Evolutionary conservation across 179 eudicot genomes (phyloP), one percentile per base, ranked within the genome.

Genomic region (Kewa caespitosa): DNA sequence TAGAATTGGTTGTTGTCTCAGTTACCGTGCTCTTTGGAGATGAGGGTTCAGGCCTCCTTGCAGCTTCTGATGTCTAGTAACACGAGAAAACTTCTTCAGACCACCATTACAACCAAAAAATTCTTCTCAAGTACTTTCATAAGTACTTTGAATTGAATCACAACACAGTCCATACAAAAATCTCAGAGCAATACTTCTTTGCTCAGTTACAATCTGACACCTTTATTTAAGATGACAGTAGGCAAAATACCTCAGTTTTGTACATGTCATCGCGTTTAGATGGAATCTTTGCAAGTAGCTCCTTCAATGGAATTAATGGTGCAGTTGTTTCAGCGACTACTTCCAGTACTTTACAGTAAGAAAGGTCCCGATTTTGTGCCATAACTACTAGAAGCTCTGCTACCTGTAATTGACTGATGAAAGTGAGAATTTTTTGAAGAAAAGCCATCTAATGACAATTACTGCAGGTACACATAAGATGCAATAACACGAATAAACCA

Each of bases 301-400:
- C 89, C 11, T 79, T 90, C 83, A 90, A 74, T 54, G 97, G 97
- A 71, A 86, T 84, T 78, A 93, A 81, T n/a, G 97, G 94, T 37
- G 93, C 94, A 68, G 97, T 88, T 68, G 95, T 93, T 86, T 91
- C 97, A 74, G 97, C 97, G 84, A 93, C 77, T 76, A 86, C 97
- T 87, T 93, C 98, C 63, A 93, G 88, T 34, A 89, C 86, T 81
- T 93, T 93, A 84, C 92, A 91, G 78, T 84, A 91, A 37, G 98
- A 89, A 67, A 93, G 87, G 73, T 85, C 85, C 8, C 77, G 86
- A 65, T 85, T 87, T 77, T 85, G 86, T 18, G 97, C 94, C 97
- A 93, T 91, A 70, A 82, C 85, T 66, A 93, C 94, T 74, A 93
- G 42, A 37, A 93, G 93, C 81, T 93, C 98, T 38, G 98, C 98